Base-by-base conservation (phyloP, 495 filamentous ascomycete species). In the Lepraria neglecta region DNA sequence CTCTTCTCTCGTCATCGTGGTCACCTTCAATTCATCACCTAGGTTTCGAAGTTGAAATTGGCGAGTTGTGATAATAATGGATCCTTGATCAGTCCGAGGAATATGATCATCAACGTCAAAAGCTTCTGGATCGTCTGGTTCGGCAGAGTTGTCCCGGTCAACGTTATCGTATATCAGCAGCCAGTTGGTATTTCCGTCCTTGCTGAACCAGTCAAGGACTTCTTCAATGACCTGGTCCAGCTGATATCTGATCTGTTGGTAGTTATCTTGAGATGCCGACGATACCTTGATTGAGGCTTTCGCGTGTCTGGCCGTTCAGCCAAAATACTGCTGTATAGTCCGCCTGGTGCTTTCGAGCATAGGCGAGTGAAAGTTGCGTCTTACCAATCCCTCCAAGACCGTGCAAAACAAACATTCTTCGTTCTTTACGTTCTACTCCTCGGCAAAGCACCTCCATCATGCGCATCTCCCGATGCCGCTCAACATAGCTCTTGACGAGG, bases 11-110 rank as follows among this genome's bases (percentile, higher is more conserved):
- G 48, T 52, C 48, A 52, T 52, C 6, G 48, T 21, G n/a, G 70
- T 9, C 58, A 72, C 56, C 35, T 61, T 48, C 17, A 77, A 48
- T 64, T 75, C 76, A 10, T 31, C 3, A 72, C 64, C 14, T 3
- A 60, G 47, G 66, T 56, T 28, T 69, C 73, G 44, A 72, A 57
- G 38, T 47, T 60, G 54, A 71, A 63, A 47, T 67, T 40, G 3
- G 70, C 74, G 71, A 5, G 76, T 78, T 55, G 76, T 78, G 31
- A 78, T 68, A 19, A 79, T 61, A 35, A 79, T 62, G 10, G 70
- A 70, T 6, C 73, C 76, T 53, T 75, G 74, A 52, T 70, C 46
- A 14, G 62, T 46, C 6, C 71, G 60, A 6, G 75, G 69, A 27
- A 78, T 62, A 60, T 71, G 77, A 27, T 53, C 61, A 19, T 60